phyloP scores from a whole-genome alignment of 306 rosid species.

The Rubus parviflorus region DNA sequence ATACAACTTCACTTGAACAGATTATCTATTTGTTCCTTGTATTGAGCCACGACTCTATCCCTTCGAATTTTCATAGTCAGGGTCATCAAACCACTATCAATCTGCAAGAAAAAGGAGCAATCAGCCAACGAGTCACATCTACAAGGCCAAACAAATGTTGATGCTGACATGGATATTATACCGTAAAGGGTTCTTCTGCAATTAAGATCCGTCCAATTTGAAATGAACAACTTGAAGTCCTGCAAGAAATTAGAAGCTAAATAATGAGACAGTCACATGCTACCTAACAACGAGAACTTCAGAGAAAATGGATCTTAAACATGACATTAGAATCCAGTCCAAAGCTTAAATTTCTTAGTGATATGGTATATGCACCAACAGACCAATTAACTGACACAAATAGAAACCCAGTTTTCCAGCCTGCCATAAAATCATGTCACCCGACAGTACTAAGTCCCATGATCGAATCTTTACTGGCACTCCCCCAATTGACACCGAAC shows the following conservation, averaged over 20 bases:
- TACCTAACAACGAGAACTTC: not conserved
- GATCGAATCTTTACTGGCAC: no score
- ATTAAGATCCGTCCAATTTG: constrained; percentile 87
- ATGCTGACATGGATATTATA: constrained; percentile 32
- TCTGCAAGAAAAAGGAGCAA: constrained; percentile 44
- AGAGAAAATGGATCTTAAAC: not conserved
- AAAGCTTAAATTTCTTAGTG: not conserved
- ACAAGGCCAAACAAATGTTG: not conserved
- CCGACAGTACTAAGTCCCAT: no score
- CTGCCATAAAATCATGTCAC: no score
- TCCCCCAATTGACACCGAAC: no score
- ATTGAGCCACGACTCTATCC: constrained; percentile 59
- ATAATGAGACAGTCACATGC: not conserved
- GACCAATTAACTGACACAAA: not conserved
- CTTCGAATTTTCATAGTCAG: constrained; percentile 91
- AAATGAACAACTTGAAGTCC: constrained; percentile 71
- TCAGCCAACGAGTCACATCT: constrained; percentile 24
- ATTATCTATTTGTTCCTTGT: constrained; percentile 68
- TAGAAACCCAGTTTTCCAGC: not conserved
- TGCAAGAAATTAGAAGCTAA: constrained; percentile 33
- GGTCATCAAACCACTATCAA: constrained; percentile 83
- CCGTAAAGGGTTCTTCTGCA: constrained; percentile 78
- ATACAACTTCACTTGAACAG: constrained; percentile 54
- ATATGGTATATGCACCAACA: not conserved
- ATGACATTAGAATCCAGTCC: not conserved